These are phyloP conservation scores for Boletus pseudo-olivaceus DNA, from an alignment of 768 basidiomycete genomes.

Conservation along the genomic window DNA sequence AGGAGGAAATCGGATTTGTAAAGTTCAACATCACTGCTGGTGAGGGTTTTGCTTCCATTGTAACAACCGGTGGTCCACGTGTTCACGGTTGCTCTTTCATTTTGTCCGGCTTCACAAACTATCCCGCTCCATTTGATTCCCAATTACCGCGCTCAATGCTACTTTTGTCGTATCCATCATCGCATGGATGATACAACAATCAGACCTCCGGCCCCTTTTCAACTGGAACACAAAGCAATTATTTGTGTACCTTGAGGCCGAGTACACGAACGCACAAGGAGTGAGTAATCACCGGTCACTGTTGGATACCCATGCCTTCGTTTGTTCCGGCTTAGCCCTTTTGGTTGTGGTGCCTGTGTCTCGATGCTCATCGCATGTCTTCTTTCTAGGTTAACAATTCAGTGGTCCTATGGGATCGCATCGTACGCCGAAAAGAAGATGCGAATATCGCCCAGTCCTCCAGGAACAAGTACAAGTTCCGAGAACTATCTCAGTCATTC, in stretches of 20 bases:
- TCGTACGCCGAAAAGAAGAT: conserved; percentile 76
- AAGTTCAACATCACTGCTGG: conserved; percentile 82
- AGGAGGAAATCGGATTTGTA: conserved; percentile 76
- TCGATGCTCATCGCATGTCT: conserved; percentile 9
- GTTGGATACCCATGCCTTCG: conserved; percentile 4
- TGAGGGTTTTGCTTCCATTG: conserved; percentile 38
- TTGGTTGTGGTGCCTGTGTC: conserved; percentile 13
- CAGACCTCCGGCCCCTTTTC: conserved; percentile 82
- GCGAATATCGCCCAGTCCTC: conserved; percentile 50
- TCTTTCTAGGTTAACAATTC: conserved; percentile 58
- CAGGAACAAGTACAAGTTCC: conserved; percentile 82
- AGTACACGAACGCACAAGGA: conserved; percentile 70
- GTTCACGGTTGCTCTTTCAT: conserved; percentile 28
- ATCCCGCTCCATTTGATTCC: conserved; percentile 3
- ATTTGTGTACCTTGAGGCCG: conserved; percentile 82
- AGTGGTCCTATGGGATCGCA: conserved; percentile 90
- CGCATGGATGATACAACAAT: not conserved
- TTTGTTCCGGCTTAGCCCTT: conserved; percentile 17
- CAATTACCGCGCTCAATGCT: conserved; percentile 16
- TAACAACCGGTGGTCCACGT: conserved; percentile 11
- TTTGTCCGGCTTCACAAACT: conserved; percentile 12
- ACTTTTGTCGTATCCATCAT: not conserved
- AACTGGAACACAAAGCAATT: conserved; percentile 98
- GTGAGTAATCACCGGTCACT: conserved; percentile 42
- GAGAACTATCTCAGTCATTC: conserved; percentile 71